phyloP scores from a whole-genome alignment of 116 monocot genomes.

The Papilionanthe hybrid region DNA sequence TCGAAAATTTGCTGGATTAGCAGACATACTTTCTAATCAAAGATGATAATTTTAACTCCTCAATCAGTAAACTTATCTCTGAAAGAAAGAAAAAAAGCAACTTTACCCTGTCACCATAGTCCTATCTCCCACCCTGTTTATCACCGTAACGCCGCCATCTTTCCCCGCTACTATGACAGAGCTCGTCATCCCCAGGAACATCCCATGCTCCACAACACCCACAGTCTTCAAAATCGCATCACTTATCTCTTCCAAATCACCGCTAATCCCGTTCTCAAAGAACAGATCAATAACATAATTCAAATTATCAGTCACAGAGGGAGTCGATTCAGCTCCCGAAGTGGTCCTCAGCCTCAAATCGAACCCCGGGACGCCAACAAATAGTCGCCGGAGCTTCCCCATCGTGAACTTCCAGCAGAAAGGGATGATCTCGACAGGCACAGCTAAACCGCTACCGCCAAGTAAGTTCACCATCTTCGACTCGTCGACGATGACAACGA shows the following conservation, averaged over 20 bases:
- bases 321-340: slow-evolving; percentile 12
- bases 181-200: slow-evolving; percentile 78
- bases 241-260: slow-evolving; percentile 50
- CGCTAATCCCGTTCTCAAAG: slow-evolving; percentile 52
- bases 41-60: neutral
- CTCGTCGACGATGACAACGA: slow-evolving; percentile 83
- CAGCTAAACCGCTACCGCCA: slow-evolving; percentile 53
- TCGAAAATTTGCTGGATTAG: neutral
- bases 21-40: neutral
- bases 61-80: neutral
- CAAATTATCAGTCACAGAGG: slow-evolving; percentile 56
- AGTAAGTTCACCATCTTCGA: slow-evolving; percentile 56
- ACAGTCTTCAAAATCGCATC: slow-evolving; percentile 58
- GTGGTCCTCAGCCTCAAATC: slow-evolving; percentile 41
- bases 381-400: slow-evolving; percentile 28
- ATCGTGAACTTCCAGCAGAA: slow-evolving; percentile 60
- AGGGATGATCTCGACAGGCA: slow-evolving; percentile 74
- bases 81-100: neutral
- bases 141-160: slow-evolving; percentile 41
- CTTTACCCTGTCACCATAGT: slow-evolving; percentile 5
- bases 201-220: slow-evolving; percentile 84
- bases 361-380: slow-evolving; percentile 29
- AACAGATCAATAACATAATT: slow-evolving; percentile 69
- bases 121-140: slow-evolving; percentile 14
- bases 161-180: slow-evolving; percentile 57